Evolutionary conservation across 169 alveolate species (phyloP), one percentile per base, ranked within the genome.

Genomic region (Eimeria nieschulzi): DNA sequence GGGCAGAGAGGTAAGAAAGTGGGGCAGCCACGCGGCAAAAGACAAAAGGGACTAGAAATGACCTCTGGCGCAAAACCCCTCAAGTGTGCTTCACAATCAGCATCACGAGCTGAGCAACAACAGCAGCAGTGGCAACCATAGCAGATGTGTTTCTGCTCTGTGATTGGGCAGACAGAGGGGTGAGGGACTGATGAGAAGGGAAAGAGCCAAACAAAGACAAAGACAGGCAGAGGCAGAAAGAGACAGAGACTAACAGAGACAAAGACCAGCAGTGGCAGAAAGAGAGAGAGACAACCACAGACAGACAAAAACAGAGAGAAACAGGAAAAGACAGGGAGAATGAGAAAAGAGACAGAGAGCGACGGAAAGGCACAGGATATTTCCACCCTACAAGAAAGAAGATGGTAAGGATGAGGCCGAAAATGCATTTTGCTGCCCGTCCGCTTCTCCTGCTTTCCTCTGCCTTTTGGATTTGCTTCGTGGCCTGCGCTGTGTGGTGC

Each of bases 381-480:
- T 8, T 9, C 64, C 59, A 0, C 15, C 94, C 21, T 39, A 91
- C 94, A 66, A 91, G 25, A 53, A 92, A 54, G 51, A 80, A 76
- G 72, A 87, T 92, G 12, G 91, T 71, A 15, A 85, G 9, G 54
- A 80, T 21, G 12, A 92, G 91, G 51, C n/a, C 7, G 54, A 51
- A 25, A 39, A 92, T 86, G 94, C 94, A 92, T 61, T 86, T 84
- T 25, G 91, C 90, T 3, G 90, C 92, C 0, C 80, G 87, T 25
- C 94, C 88, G 86, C 92, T 76, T 51, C 85, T 23, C 51, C 91
- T 88, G 54, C 39, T 71, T 53, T 88, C 56, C 70, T 93, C 95
- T 1, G 95, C 95, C 85, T 87, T 78, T n/a, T 68, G 39, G 23
- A 92, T 71, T 39, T 92, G 88, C 39, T 53, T 70, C 26, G 91